phyloP scores from a whole-genome alignment of 148 eudicot species.

The Amaranthus hypochondriacus region DNA sequence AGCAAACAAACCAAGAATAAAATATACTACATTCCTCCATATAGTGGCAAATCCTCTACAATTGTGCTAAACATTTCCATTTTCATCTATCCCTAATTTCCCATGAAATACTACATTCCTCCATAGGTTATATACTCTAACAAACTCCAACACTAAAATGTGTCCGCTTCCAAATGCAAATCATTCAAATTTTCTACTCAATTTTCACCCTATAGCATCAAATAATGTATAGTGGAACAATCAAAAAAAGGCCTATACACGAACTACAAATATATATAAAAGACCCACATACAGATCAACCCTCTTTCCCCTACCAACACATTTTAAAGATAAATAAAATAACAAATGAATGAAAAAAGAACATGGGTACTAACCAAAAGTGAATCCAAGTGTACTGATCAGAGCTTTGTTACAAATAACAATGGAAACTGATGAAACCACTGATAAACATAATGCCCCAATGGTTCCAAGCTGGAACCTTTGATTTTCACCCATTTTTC shows the following conservation, averaged over 20 bases:
- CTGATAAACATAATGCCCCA: conserved; percentile 7
- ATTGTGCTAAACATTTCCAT: neutral
- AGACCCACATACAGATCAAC: no score
- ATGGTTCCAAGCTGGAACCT: conserved; percentile 10
- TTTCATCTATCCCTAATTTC: neutral
- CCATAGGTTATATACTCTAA: no score
- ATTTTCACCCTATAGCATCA: neutral
- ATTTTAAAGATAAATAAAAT: neutral
- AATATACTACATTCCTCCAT: neutral
- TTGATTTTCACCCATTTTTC: conserved; percentile 12
- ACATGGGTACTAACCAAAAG: conserved; percentile 14
- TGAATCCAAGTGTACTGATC: conserved; percentile 8
- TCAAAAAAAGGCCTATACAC: neutral
- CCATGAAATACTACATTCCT: neutral
- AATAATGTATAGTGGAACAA: neutral
- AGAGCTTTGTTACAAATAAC: conserved; percentile 12
- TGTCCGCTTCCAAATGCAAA: neutral
- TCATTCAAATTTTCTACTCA: neutral
- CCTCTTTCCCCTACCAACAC: neutral
- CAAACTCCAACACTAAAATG: neutral
- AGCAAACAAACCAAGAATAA: neutral
- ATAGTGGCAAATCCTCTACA: neutral
- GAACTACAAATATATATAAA: neutral
- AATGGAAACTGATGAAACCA: conserved; percentile 12
- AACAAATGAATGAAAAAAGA: neutral